Percentiles rank a stretch among this genome's conserved stretches.
These are phyloP conservation scores for Talaromyces pinophilus DNA, from an alignment of 2,329 filamentous ascomycete genomes.

Conservation along the genomic window DNA sequence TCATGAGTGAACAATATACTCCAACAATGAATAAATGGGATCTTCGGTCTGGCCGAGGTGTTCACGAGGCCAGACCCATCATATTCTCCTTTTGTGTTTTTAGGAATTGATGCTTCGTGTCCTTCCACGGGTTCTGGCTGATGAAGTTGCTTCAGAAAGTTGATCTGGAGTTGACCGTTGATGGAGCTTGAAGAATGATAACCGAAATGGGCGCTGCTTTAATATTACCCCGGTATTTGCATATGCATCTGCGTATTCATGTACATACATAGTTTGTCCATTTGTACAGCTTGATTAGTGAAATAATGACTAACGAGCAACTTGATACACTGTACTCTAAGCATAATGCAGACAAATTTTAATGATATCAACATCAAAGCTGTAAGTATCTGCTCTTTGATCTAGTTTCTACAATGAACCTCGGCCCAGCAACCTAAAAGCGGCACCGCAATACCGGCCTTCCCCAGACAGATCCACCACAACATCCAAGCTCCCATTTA, in stretches of 20 bases:
- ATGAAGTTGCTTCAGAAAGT: neutral
- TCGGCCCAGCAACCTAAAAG: neutral
- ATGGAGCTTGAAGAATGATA: neutral
- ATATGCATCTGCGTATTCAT: neutral
- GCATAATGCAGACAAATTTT: neutral
- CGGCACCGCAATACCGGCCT: neutral
- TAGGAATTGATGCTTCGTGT: neutral
- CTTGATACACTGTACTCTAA: neutral
- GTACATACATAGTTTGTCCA: too few species aligned
- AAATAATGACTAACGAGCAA: too few species aligned
- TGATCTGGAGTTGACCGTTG: neutral
- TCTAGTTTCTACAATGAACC: neutral
- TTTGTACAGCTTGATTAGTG: too few species aligned
- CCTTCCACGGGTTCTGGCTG: too few species aligned
- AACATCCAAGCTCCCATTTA: neutral
- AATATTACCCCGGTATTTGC: neutral
- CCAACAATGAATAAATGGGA: neutral
- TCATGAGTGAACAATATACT: constrained; percentile 10
- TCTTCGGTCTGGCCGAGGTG: neutral
- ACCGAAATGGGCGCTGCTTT: neutral
- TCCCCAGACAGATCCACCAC: neutral
- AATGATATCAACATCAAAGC: neutral
- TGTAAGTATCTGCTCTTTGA: neutral
- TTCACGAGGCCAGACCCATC: neutral
- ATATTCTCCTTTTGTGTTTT: neutral